Evolutionary conservation across 768 basidiomycete species (phyloP), one percentile per base, ranked within the genome.

Genomic region (Collybia sordida): DNA sequence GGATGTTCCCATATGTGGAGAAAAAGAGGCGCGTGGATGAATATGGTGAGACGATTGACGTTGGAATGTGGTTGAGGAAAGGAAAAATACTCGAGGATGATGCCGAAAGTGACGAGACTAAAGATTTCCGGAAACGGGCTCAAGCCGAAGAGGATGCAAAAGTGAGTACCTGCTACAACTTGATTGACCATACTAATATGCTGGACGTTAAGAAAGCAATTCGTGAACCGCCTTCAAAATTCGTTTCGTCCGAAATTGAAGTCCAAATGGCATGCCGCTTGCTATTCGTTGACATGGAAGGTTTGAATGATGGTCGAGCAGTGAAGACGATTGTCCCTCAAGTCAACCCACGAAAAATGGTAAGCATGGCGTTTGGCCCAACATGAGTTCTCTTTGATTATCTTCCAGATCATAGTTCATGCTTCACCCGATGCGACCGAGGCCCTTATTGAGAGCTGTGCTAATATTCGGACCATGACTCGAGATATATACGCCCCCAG

Each of bases 1-100:
- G 96, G 55, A 98, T 98, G 94, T 98, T 98, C 71, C 97, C 97
- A 0, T 94, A 93, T 56, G 83, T 96, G 23, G 96, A 98, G 70
- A 88, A 91, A 69, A 91, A 88, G 62, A 75, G 93, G 56, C 80
- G 90, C 56, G 90, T 98, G 18, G 97, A 99, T 63, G 91, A 90
- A 57, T 99, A 92, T 64, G 97, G 97, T 7, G 97, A 99, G 73
- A 88, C 85, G 8, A 75, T 98, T 45, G 97, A 98, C 66, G 88
- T 98, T 5, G 93, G 89, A 3, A 88, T 93, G 82, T 99, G 97
- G 97, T 65, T 98, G 51, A 77, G 93, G 53, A 91, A 92, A 62
- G 91, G 94, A 0, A 90, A 89, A 69, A 85, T 89, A 37, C 80
- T 97, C 41, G 94, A 96, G 67, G 90, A 96, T 58, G 89, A 94